Percentiles rank a stretch among this genome's conserved stretches.
phyloP scores from a whole-genome alignment of 495 filamentous ascomycete species.

The Trichocladium antarcticum region DNA sequence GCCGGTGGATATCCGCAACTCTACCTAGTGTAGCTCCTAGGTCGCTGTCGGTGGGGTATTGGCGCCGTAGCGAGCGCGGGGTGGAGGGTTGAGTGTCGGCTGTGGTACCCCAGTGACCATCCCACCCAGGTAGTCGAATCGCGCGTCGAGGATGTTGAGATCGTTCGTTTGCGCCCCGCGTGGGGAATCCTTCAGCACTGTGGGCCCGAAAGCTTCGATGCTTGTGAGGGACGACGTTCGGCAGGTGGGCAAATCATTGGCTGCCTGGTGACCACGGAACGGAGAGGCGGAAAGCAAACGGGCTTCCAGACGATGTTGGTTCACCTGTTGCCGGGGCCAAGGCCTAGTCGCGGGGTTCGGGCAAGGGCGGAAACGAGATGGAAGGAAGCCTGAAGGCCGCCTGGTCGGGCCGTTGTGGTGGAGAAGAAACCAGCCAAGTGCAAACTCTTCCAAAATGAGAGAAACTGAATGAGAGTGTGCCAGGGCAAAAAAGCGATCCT shows the following conservation, averaged over 20 bases:
- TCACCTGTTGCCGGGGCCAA: background rate
- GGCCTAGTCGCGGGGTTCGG: background rate
- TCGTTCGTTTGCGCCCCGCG: constrained; percentile 3
- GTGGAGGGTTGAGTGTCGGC: background rate
- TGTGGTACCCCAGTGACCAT: background rate
- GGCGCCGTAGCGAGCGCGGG: background rate
- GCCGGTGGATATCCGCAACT: no score
- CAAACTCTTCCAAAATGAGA: background rate
- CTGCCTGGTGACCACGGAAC: background rate
- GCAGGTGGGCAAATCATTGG: background rate
- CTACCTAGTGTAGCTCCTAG: background rate
- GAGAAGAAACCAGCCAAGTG: background rate
- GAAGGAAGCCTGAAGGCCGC: background rate
- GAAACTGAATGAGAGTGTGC: background rate
- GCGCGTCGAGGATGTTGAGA: constrained; percentile 1
- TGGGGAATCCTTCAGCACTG: background rate
- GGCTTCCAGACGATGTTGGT: background rate
- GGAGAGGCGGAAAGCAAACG: background rate
- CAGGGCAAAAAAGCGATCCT: background rate
- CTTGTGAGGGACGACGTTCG: background rate
- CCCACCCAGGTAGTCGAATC: background rate
- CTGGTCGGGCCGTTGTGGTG: background rate
- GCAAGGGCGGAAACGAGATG: background rate
- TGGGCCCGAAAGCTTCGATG: constrained; percentile 1
- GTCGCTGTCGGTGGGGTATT: background rate